These are phyloP conservation scores for apple (Malus domestica) DNA, from an alignment of 306 rosid genomes.

Conservation along the genomic window DNA sequence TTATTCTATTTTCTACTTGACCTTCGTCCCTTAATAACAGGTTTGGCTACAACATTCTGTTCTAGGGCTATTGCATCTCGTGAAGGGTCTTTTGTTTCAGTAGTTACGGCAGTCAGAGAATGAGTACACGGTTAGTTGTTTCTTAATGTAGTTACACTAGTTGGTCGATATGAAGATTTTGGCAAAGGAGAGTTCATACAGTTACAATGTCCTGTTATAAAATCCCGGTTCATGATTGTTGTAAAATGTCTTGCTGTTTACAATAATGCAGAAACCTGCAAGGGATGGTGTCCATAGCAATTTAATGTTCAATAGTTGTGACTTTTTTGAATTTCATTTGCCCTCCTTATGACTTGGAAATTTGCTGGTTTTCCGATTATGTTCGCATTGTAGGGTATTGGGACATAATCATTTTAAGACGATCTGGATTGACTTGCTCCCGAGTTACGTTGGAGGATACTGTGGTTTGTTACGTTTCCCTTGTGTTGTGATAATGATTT, in stretches of 20 bases:
- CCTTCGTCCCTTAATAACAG: not conserved
- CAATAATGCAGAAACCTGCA: not conserved
- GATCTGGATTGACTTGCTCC: not conserved
- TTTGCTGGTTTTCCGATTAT: not conserved
- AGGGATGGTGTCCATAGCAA: not conserved
- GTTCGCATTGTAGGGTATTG: not conserved
- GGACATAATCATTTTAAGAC: not conserved
- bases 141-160: not conserved
- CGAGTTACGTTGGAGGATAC: not conserved
- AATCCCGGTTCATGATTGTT: not conserved
- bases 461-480: not conserved
- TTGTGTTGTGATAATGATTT: not conserved
- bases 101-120: not conserved
- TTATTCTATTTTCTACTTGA: not conserved
- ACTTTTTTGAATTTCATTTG: not conserved
- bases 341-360: not conserved
- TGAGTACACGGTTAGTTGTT: not conserved
- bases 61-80: not conserved
- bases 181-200: not conserved
- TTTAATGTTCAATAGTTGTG: not conserved
- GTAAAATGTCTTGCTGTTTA: not conserved
- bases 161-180: not conserved
- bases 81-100: not conserved
- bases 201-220: not conserved
- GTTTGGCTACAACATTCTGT: not conserved